Base-by-base conservation (phyloP, 176 grass and related monocot species). In the Ananas comosus region DNA sequence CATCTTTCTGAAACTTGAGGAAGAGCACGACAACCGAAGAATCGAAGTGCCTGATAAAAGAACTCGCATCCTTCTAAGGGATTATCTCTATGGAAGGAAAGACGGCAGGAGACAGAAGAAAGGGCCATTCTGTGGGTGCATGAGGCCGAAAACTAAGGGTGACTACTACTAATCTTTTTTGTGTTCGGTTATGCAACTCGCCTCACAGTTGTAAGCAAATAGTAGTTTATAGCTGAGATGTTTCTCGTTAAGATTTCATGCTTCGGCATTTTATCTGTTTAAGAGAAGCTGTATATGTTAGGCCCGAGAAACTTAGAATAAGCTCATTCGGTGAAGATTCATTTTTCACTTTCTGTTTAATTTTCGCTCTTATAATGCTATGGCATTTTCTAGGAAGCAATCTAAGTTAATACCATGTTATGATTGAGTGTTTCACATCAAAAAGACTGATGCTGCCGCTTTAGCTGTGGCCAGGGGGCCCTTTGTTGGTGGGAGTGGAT, bases 51-150 rank as follows among this genome's bases (percentile, higher is more conserved):
- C 74, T 0, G 90, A 99, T 11, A 88, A 77, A 82, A 70, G 90
- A 29, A 85, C 78, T 50, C 82, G 90, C 17, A 87, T 99, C 47
- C 80, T 82, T 76, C 53, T 99, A 63, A 91, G 78, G 72, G 95
- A 99, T 82, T 99, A 99, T 83, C 71, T 99, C 28, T 88, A 99
- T 50, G 90, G 95, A 18, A 88, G 87, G 80, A 88, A 71, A 78
- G 82, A 85, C 12, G 67, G 64, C 67, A 53, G 79, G 6, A 70
- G 59, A 10, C 85, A 74, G 76, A 92, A 91, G 78, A 81, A 58
- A 71, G 48, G 13, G 4, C 85, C 75, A 0, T 85, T 99, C 74
- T 99, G 90, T 71, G 87, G 95, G n/a, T 94, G 87, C 50, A 75
- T 91, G 76, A 86, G 83, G 51, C 68, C 79, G 67, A 89, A 88